These are phyloP conservation scores for Coemansia sp. DNA, from an alignment of 192 early-diverging fungal species.

Conservation along the genomic window DNA sequence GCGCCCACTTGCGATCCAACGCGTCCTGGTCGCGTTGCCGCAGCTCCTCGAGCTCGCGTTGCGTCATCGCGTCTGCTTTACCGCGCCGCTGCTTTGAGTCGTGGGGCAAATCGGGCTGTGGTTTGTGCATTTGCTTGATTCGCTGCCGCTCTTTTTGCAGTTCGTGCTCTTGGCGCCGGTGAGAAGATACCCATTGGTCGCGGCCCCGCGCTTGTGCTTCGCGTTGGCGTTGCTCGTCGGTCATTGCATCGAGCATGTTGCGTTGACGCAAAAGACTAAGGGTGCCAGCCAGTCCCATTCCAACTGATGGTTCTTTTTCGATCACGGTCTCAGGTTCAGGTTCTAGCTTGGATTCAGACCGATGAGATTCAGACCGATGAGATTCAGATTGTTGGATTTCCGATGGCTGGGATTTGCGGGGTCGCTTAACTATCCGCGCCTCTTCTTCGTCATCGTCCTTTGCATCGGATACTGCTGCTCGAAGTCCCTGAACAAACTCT, in stretches of 20 bases:
- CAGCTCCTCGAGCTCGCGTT: constrained; percentile 40
- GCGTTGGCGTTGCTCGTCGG: constrained; percentile 65
- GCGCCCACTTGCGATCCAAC: constrained; percentile 64
- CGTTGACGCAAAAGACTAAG: constrained; percentile 78
- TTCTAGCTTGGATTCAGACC: background rate
- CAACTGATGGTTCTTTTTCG: constrained; percentile 71
- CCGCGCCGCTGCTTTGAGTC: constrained; percentile 14
- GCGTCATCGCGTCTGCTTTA: constrained; percentile 49
- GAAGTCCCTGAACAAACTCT: constrained; percentile 79
- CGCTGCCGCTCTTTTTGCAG: constrained; percentile 64
- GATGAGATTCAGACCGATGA: background rate
- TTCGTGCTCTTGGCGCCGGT: constrained; percentile 60
- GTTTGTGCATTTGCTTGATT: constrained; percentile 62
- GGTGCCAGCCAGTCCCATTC: constrained; percentile 78
- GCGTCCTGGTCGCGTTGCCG: constrained; percentile 43
- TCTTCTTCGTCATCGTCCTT: constrained; percentile 14
- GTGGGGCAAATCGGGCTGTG: background rate
- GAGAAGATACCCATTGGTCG: constrained; percentile 71
- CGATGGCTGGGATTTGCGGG: background rate
- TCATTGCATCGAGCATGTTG: constrained; percentile 66
- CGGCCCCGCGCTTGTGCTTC: constrained; percentile 55
- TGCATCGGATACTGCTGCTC: constrained; percentile 11
- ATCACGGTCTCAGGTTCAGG: background rate
- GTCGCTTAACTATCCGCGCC: constrained; percentile 12
- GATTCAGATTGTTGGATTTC: background rate